Conservation (phyloP, 257 asterid species). For the Solanum piurae region DNA sequence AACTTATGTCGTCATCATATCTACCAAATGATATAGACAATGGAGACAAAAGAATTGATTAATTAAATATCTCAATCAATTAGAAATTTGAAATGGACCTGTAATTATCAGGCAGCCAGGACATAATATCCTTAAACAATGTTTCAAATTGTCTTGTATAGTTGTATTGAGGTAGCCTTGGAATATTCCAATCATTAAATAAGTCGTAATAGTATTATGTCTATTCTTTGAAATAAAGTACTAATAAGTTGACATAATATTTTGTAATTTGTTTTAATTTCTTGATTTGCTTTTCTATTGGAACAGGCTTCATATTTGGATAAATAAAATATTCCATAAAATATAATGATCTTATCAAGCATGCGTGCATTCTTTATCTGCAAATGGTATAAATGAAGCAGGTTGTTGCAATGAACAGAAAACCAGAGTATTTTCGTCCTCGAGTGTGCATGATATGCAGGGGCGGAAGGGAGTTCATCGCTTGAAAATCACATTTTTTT, state of each 20-base stretch:
- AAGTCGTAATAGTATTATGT: background rate
- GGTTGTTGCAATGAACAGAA: background rate
- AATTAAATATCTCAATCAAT: background rate
- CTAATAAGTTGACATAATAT: background rate
- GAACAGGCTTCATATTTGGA: background rate
- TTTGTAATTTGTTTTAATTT: background rate
- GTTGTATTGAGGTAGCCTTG: background rate
- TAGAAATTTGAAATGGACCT: background rate
- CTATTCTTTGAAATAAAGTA: background rate
- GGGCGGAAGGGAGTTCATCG: background rate
- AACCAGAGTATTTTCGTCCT: background rate
- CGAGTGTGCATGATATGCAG: background rate
- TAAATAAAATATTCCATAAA: background rate
- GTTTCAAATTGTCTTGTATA: background rate
- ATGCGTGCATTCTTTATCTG: background rate
- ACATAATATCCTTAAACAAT: background rate
- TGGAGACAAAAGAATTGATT: background rate
- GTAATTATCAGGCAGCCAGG: background rate
- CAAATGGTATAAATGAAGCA: background rate
- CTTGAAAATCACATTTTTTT: background rate
- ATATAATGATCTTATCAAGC: background rate
- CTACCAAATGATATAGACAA: background rate
- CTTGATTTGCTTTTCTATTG: background rate
- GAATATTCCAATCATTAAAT: background rate
- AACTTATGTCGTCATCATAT: background rate